Evolutionary conservation across 768 basidiomycete genomes (phyloP).

Genomic region (Cubamyces lactineus): DNA sequence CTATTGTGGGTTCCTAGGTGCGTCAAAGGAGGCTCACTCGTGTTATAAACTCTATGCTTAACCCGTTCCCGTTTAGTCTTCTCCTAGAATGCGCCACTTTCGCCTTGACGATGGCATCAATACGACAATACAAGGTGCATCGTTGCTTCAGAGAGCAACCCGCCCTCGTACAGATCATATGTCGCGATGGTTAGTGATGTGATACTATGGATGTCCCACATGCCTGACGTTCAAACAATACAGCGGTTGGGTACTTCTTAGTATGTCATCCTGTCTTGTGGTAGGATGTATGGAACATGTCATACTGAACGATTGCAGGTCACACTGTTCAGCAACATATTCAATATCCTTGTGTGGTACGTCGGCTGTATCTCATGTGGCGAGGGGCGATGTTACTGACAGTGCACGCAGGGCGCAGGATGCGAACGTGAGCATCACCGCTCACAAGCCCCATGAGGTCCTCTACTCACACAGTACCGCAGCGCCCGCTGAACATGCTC

Average conservation of each 20-base stretch:
- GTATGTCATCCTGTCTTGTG: neutral
- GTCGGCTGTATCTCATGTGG: neutral
- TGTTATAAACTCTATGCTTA: neutral
- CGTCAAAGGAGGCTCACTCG: neutral
- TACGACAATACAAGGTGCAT: slow-evolving; percentile 12
- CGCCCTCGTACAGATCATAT: slow-evolving; percentile 8
- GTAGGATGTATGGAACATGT: too few relatives aligned
- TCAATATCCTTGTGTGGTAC: slow-evolving; percentile 23
- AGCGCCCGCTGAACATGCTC: slow-evolving; percentile 26
- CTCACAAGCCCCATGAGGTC: too few relatives aligned
- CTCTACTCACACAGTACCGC: neutral
- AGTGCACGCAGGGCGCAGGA: slow-evolving; percentile 1
- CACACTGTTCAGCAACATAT: slow-evolving; percentile 9
- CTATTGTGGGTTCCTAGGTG: slow-evolving; percentile 22
- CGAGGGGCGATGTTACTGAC: neutral
- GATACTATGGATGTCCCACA: neutral
- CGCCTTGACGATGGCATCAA: slow-evolving; percentile 14
- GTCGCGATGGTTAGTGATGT: slow-evolving; percentile 20
- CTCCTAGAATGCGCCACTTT: slow-evolving; percentile 19
- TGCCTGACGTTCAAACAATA: neutral
- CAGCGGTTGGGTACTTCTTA: slow-evolving; percentile 17
- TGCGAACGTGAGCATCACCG: slow-evolving; percentile 1
- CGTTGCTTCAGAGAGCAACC: neutral
- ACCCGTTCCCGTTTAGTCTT: neutral
- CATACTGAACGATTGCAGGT: neutral